Evolutionary conservation across 2,329 filamentous ascomycete species (phyloP).

Genomic region (Paradendryphiella salina): DNA sequence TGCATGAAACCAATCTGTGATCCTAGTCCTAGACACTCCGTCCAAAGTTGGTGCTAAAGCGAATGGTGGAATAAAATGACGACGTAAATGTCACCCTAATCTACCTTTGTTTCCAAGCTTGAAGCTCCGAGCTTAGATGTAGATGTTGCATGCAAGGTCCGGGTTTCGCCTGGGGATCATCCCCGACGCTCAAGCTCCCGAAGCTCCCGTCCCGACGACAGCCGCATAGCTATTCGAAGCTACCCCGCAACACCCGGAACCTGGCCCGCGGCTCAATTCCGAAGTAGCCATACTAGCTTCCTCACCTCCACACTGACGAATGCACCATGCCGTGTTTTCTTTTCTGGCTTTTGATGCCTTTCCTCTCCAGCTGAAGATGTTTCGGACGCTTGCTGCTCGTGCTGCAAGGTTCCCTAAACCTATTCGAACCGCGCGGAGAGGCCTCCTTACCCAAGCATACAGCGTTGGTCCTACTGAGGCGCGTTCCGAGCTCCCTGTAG

Average conservation of each 20-base stretch:
- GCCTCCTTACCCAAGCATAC: conserved; percentile 40
- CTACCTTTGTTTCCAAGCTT: too few relatives aligned
- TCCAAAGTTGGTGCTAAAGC: too few relatives aligned
- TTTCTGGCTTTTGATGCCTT: conserved; percentile 13
- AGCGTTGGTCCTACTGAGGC: conserved; percentile 42
- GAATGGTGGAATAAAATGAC: too few relatives aligned
- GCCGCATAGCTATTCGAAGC: not conserved
- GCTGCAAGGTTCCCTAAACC: conserved; percentile 11
- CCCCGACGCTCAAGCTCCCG: too few relatives aligned
- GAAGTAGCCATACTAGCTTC: conserved; percentile 4
- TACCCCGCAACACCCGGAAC: conserved; percentile 11
- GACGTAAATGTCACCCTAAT: too few relatives aligned
- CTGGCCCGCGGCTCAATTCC: conserved; percentile 15
- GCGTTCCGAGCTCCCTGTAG: conserved; percentile 11
- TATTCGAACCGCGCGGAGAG: conserved; percentile 21
- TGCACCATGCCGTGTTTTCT: conserved; percentile 1
- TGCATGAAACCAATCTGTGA: too few relatives aligned
- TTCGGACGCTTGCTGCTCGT: conserved; percentile 32
- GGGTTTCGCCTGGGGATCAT: too few relatives aligned
- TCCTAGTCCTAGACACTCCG: too few relatives aligned
- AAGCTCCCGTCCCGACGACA: too few relatives aligned
- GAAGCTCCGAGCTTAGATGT: too few relatives aligned
- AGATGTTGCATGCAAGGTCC: too few relatives aligned
- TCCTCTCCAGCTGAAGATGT: conserved; percentile 30
- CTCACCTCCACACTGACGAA: not conserved